Evolutionary conservation across 108 stramenopile species (phyloP).

Genomic region (Skeletonema tropicum): DNA sequence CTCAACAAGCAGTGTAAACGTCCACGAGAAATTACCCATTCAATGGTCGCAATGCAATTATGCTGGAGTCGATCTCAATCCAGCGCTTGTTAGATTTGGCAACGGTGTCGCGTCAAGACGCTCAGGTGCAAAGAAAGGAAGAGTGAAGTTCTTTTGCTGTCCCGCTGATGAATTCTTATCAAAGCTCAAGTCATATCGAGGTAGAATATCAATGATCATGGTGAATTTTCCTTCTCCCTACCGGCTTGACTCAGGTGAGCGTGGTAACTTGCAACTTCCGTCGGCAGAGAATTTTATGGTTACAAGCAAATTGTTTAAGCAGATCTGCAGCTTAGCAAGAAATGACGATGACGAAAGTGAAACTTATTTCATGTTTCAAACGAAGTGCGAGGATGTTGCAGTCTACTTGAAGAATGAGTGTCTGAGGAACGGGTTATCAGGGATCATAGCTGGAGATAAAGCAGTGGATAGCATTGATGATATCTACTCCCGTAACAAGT

Average conservation of each 20-base stretch:
- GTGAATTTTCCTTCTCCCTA: conserved; percentile 50
- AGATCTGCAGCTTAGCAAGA: conserved; percentile 16
- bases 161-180: conserved; percentile 32
- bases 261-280: conserved; percentile 44
- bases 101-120: conserved; percentile 38
- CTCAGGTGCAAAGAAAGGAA: conserved; percentile 4
- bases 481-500: conserved; percentile 8
- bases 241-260: conserved; percentile 3
- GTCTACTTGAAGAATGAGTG: conserved; percentile 28
- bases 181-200: conserved; percentile 29
- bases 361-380: conserved; percentile 36
- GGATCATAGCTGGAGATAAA: conserved; percentile 9
- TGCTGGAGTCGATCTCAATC: conserved; percentile 47
- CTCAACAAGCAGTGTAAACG: not conserved
- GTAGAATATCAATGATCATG: conserved; percentile 17
- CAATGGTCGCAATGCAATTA: conserved; percentile 41
- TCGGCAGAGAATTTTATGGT: conserved; percentile 31
- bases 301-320: conserved; percentile 21
- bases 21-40: conserved; percentile 13
- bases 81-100: conserved; percentile 35
- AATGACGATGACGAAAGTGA: conserved; percentile 12
- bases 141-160: conserved; percentile 33
- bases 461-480: conserved; percentile 27
- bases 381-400: conserved; percentile 51
- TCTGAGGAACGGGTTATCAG: conserved; percentile 8